A percentile compares a stretch with the other conserved stretches of the same genome.
Evolutionary conservation across 305 asterid species (phyloP).

Genomic region (Plantago coronopus): DNA sequence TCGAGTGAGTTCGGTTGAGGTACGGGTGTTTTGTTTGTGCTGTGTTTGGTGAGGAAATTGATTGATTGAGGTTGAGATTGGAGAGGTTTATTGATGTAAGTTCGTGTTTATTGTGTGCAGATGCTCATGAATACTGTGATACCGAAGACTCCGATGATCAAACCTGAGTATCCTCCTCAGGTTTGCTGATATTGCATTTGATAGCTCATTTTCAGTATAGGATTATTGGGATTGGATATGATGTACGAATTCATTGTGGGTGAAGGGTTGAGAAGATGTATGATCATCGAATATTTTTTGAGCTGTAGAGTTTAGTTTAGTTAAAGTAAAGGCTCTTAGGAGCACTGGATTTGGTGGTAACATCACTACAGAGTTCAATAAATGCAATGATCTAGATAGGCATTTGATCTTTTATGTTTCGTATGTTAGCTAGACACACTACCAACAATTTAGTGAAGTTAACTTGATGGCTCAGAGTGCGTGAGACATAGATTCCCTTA

Average conservation of each 20-base stretch:
- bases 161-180: constrained; percentile 94
- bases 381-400: background rate
- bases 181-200: constrained; percentile 35
- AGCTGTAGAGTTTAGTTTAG: background rate
- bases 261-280: background rate
- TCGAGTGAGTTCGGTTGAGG: too few species aligned
- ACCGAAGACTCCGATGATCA: constrained; percentile 93
- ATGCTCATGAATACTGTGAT: constrained; percentile 77
- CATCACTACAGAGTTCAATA: background rate
- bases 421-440: background rate
- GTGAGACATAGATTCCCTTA: too few species aligned
- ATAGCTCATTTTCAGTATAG: background rate
- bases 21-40: too few species aligned
- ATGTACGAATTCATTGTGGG: background rate
- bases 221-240: background rate
- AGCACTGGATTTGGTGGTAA: background rate
- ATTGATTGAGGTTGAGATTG: background rate
- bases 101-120: constrained; percentile 40
- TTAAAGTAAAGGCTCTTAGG: background rate
- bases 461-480: too few species aligned
- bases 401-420: background rate
- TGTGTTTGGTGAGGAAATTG: background rate
- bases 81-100: constrained; percentile 11
- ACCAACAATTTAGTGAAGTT: background rate
- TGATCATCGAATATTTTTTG: background rate